Evolutionary conservation across 2,329 filamentous ascomycete genomes (phyloP).

Genomic region (Cladophialophora immunda): DNA sequence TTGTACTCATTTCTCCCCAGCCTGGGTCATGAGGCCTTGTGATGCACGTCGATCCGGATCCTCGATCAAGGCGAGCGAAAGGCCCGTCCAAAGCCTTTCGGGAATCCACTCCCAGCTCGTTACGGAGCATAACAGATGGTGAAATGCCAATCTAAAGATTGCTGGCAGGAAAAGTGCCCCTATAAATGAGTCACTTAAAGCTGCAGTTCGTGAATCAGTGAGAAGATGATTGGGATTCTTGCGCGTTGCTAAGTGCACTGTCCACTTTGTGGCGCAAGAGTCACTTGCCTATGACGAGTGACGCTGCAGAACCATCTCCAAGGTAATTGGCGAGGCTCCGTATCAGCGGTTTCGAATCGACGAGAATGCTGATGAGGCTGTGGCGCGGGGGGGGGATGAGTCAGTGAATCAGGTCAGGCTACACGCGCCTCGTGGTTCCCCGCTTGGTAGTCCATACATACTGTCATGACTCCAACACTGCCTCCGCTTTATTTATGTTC

Average conservation of each 20-base stretch:
- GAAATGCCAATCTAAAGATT: neutral
- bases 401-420: conserved; percentile 1
- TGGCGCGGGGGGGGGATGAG: conserved; percentile 11
- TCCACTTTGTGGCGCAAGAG: neutral
- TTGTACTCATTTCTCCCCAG: conserved; percentile 75
- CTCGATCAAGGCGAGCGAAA: neutral
- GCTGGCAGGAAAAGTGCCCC: neutral
- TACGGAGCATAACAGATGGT: neutral
- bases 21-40: conserved; percentile 46
- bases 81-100: neutral
- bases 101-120: neutral
- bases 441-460: neutral
- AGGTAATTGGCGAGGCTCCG: neutral
- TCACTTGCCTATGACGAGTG: neutral
- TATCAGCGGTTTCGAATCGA: too few relatives aligned
- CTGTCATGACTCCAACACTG: conserved; percentile 25
- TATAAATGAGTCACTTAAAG: conserved; percentile 6
- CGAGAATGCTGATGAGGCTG: conserved; percentile 12
- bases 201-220: neutral
- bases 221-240: neutral
- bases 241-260: neutral
- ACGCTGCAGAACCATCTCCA: neutral
- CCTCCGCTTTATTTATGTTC: conserved; percentile 14
- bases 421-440: too few relatives aligned
- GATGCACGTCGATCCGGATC: conserved; percentile 16